Base-by-base conservation (phyloP, 148 eudicot genomes). In the Fagopyrum tataricum region DNA sequence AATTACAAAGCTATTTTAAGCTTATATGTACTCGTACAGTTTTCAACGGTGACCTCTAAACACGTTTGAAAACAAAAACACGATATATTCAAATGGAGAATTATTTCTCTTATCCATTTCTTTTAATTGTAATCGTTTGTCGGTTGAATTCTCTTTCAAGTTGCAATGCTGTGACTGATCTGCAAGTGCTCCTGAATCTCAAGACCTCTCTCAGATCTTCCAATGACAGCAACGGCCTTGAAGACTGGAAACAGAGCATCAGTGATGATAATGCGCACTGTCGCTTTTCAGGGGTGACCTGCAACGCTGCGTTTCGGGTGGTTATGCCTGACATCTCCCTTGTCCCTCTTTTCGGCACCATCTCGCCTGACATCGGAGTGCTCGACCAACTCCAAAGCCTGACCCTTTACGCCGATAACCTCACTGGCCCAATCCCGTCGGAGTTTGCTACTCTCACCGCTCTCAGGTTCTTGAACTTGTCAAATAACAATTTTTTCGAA, bases 231-330 rank as follows among this genome's bases (percentile, higher is more conserved):
- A 48, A 72, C 3, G 86, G 77, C 5, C 84, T 93, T 4, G 41
- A 70, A 4, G 87, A 93, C 79, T 93, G 98, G 97, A 23, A 4
- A 11, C 7, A 44, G 1, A 31, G 37, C 64, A 58, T 13, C 13
- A 9, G 14, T 9, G 44, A 77, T 51, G 8, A 46, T 47, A 69
- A 79, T 4, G 23, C 77, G 0, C 93, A 94, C 82, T 75, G 64
- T 23, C 20, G 76, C 15, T 94, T 91, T 76, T 69, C 84, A 24
- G 97, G 98, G 4, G 82, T 94, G 58, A 73, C 85, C 0, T 94
- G 98, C 76, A 83, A 89, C 74, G 78, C 52, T 0, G 66, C 46
- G 47, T 58, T 44, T 11, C 84, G 87, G 0, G 98, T 91, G 0
- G 70, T 75, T 0, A 72, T 87, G 0, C 64, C 91, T 9, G 78